A percentile compares a stretch with the other conserved stretches of the same genome.
phyloP scores from a whole-genome alignment of 2,329 filamentous ascomycete species.

The Cladosporium velox region DNA sequence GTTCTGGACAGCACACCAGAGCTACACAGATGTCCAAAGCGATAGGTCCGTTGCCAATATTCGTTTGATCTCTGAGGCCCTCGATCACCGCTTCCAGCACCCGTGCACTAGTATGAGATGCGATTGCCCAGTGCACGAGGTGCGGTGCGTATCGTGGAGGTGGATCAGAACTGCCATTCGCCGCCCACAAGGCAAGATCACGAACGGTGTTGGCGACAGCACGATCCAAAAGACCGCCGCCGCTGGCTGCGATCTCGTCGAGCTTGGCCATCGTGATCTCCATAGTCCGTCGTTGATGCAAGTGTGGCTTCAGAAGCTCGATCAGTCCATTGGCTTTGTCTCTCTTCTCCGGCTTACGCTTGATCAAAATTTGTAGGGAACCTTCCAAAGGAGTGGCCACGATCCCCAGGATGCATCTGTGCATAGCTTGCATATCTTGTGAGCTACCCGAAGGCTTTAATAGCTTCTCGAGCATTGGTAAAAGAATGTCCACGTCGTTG shows the following conservation, averaged over 20 bases:
- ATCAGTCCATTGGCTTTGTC: slow-evolving; percentile 69
- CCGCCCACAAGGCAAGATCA: slow-evolving; percentile 66
- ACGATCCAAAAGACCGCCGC: neutral
- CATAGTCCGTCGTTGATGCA: slow-evolving; percentile 61
- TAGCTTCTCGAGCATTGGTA: slow-evolving; percentile 72
- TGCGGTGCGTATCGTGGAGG: slow-evolving; percentile 71
- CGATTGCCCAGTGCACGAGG: slow-evolving; percentile 63
- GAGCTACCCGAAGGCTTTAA: slow-evolving; percentile 71
- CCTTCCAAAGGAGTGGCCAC: slow-evolving; percentile 69
- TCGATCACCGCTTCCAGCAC: slow-evolving; percentile 66
- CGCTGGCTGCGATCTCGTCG: slow-evolving; percentile 60
- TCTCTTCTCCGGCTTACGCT: slow-evolving; percentile 65
- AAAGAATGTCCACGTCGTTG: slow-evolving; percentile 66
- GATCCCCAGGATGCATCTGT: slow-evolving; percentile 70
- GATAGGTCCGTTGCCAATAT: slow-evolving; percentile 59
- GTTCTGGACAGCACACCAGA: slow-evolving; percentile 66
- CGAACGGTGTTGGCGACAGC: slow-evolving; percentile 35
- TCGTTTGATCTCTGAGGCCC: slow-evolving; percentile 65
- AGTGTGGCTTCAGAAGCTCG: slow-evolving; percentile 61
- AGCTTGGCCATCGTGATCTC: slow-evolving; percentile 61
- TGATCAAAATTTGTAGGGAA: slow-evolving; percentile 66
- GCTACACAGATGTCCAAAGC: slow-evolving; percentile 70
- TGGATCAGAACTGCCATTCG: slow-evolving; percentile 50
- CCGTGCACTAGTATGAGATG: slow-evolving; percentile 62
- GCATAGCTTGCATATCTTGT: slow-evolving; percentile 69